A percentile compares a stretch with the other conserved stretches of the same genome.
phyloP scores from a whole-genome alignment of 2,329 filamentous ascomycete species.

The Grosmannia clavigera region DNA sequence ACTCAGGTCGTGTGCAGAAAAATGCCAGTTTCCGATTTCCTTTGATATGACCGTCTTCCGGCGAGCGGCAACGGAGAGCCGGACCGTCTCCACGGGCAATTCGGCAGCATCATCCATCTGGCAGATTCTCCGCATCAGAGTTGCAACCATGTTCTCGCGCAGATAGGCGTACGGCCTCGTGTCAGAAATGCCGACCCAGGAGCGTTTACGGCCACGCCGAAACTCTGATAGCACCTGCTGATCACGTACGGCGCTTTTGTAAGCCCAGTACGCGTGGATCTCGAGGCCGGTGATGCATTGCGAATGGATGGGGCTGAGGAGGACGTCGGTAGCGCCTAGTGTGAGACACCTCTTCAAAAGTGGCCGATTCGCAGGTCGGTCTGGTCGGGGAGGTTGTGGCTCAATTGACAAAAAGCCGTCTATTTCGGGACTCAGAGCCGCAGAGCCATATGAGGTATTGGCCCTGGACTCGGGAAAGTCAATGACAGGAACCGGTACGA shows the following conservation, averaged over 20 bases:
- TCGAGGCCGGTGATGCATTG: constrained; percentile 65
- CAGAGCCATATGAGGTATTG: not conserved
- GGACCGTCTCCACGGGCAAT: constrained; percentile 48
- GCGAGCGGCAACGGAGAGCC: constrained; percentile 55
- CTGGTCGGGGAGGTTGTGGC: not conserved
- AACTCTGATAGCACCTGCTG: constrained; percentile 60
- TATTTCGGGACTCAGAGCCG: not conserved
- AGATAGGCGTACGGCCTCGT: constrained; percentile 81
- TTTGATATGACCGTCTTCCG: constrained; percentile 53
- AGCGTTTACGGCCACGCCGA: constrained; percentile 68
- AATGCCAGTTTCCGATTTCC: constrained; percentile 69
- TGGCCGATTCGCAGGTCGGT: constrained; percentile 23
- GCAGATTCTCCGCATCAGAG: constrained; percentile 81
- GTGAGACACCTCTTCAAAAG: constrained; percentile 65
- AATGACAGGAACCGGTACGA: constrained; percentile 44
- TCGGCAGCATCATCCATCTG: constrained; percentile 47
- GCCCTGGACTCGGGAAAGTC: constrained; percentile 21
- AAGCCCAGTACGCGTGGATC: constrained; percentile 72
- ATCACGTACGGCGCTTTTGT: constrained; percentile 63
- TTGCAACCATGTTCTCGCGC: constrained; percentile 85
- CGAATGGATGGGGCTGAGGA: constrained; percentile 64
- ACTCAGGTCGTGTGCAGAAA: constrained; percentile 77
- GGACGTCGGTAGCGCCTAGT: constrained; percentile 74
- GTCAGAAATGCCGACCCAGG: constrained; percentile 81
- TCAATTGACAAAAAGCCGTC: not conserved